Percentiles rank a stretch among this genome's conserved stretches.
Conservation (phyloP, 2,329 filamentous ascomycete genomes). For the Trichoderma oligosporum region DNA sequence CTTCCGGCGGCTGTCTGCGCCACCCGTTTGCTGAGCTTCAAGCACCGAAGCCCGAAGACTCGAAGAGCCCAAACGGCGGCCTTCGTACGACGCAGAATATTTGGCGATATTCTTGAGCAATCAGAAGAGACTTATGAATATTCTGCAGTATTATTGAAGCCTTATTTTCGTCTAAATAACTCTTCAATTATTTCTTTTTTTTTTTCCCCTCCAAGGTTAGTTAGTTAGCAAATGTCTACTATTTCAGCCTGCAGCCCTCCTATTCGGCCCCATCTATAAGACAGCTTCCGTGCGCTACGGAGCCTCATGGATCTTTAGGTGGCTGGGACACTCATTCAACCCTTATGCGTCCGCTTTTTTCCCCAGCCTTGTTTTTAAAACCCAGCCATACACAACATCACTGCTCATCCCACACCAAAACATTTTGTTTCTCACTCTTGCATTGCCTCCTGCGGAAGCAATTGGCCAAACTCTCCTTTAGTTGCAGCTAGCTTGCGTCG, state of each 20-base stretch:
- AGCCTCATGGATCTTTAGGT: slow-evolving; percentile 15
- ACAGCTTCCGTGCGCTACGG: slow-evolving; percentile 13
- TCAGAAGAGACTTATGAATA: background rate
- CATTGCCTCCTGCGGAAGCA: slow-evolving; percentile 32
- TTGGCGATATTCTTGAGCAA: background rate
- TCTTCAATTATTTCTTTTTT: background rate
- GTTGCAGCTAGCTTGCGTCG: slow-evolving; percentile 31
- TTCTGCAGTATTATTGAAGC: background rate
- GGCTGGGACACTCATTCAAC: slow-evolving; percentile 22
- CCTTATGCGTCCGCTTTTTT: slow-evolving; percentile 14
- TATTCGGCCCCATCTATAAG: slow-evolving; percentile 1
- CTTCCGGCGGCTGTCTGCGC: slow-evolving; percentile 19
- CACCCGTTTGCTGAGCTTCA: slow-evolving; percentile 18
- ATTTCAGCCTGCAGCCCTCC: background rate
- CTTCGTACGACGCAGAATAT: background rate
- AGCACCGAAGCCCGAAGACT: slow-evolving; percentile 8
- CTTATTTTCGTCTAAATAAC: background rate
- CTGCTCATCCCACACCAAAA: slow-evolving; percentile 30
- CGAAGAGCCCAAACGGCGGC: slow-evolving; percentile 9
- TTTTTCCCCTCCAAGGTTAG: background rate
- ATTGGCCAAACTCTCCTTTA: slow-evolving; percentile 33
- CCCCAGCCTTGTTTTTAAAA: slow-evolving; percentile 30
- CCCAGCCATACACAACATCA: slow-evolving; percentile 33
- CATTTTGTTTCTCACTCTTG: slow-evolving; percentile 27
- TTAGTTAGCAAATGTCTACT: background rate